Base-by-base conservation (phyloP, 495 filamentous ascomycete species). In the Penicillium samsonianum region DNA sequence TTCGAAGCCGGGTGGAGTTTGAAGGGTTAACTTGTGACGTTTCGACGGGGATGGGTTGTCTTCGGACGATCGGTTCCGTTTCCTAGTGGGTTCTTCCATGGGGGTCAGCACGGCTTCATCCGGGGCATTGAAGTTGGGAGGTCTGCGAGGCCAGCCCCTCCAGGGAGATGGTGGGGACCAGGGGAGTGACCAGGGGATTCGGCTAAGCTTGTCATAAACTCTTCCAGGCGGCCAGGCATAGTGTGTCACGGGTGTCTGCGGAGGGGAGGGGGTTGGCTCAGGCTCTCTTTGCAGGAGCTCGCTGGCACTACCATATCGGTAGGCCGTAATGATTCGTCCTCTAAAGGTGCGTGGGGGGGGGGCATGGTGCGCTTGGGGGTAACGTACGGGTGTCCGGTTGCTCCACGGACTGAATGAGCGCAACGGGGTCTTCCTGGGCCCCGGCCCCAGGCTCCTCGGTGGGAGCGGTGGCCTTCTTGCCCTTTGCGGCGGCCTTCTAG, bases 31-130 rank as follows among this genome's bases (percentile, higher is more conserved):
- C 16, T 35, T 55, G 42, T 55, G 22, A 11, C 51, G 40, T 40
- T 53, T 53, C 10, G 17, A 19, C 2, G 37, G 4, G 9, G 48
- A 25, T 8, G 14, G 12, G 3, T 55, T 31, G n/a, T 53, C 23
- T 53, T 53, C 50, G 7, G 26, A 31, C 4, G 6, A 5, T 46
- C 43, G 26, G 52, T 11, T 33, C 11, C 52, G 52, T 46, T 55
- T 55, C 41, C 52, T 45, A 51, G 49, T 40, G 7, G n/a, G n/a
- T 25, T 45, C 52, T 55, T 31, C 17, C 23, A 26, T 16, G 41
- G 14, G n/a, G 41, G 41, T 55, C 40, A 55, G 52, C 42, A 1
- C 4, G 23, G 49, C 8, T 51, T 51, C 49, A 35, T 37, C 49
- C 28, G 7, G 20, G 43, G 43, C 4, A 26, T 28, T 45, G 23